These are phyloP conservation scores for Silene latifolia DNA, from an alignment of 148 eudicot genomes.

Conservation along the genomic window DNA sequence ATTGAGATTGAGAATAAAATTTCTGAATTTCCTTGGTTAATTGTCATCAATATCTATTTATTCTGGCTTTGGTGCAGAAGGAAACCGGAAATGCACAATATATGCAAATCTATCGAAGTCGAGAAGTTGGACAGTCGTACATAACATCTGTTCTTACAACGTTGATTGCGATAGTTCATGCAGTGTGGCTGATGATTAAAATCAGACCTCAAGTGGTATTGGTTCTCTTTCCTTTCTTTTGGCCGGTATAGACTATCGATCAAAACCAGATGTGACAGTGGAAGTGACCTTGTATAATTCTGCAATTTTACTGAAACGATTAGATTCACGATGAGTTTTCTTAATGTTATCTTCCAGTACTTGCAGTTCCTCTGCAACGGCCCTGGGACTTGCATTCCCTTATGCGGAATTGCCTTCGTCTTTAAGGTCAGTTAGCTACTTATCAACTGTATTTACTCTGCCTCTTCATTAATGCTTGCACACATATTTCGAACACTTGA, in stretches of 20 bases:
- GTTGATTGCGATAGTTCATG: constrained; percentile 70
- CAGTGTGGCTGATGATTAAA: constrained; percentile 80
- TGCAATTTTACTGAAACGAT: too few species aligned
- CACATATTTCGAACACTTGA: too few species aligned
- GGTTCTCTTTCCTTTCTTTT: neutral
- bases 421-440: constrained; percentile 55
- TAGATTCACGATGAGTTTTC: too few species aligned
- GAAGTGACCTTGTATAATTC: too few species aligned
- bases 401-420: constrained; percentile 40
- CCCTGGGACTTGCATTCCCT: constrained; percentile 53
- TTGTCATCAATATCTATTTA: constrained; percentile 1
- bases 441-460: neutral
- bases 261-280: too few species aligned
- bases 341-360: constrained; percentile 1
- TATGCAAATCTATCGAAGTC: constrained; percentile 82
- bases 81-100: constrained; percentile 43
- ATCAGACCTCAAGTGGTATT: constrained; percentile 90
- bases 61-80: constrained; percentile 33
- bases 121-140: constrained; percentile 95
- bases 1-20: too few species aligned
- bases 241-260: too few species aligned
- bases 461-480: too few species aligned
- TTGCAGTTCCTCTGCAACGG: constrained; percentile 86
- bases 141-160: constrained; percentile 83
- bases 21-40: neutral